Percentiles rank a stretch among this genome's conserved stretches.
Conservation (phyloP, 768 basidiomycete genomes). For the Cubamyces lactineus region DNA sequence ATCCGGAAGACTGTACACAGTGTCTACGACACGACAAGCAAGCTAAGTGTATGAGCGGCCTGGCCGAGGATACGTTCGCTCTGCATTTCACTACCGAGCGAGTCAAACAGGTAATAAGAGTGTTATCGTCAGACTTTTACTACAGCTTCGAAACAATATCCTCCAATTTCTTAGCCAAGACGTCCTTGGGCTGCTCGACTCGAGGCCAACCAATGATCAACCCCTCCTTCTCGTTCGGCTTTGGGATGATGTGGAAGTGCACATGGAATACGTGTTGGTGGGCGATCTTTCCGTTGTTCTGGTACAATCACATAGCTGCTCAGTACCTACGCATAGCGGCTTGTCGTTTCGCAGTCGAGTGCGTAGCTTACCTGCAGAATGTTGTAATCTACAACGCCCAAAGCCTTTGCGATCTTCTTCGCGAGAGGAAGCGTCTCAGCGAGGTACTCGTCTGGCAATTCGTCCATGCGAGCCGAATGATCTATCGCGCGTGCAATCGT, state of each 20-base stretch:
- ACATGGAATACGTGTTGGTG: constrained; percentile 77
- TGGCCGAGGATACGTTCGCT: too few species aligned
- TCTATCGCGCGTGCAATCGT: constrained; percentile 45
- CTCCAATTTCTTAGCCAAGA: constrained; percentile 7
- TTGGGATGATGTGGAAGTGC: constrained; percentile 93
- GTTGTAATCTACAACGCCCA: constrained; percentile 80
- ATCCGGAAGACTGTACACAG: too few species aligned
- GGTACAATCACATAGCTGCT: neutral
- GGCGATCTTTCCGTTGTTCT: constrained; percentile 70
- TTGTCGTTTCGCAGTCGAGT: neutral
- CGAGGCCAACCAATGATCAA: constrained; percentile 81
- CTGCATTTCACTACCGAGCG: too few species aligned
- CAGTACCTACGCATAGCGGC: neutral
- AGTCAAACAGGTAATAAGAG: neutral
- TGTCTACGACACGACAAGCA: too few species aligned
- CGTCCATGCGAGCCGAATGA: constrained; percentile 82
- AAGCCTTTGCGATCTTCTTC: constrained; percentile 85
- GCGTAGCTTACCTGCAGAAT: constrained; percentile 62
- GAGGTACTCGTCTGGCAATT: constrained; percentile 85
- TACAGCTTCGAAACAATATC: constrained; percentile 7
- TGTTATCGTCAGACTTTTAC: neutral
- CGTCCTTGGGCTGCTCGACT: constrained; percentile 12
- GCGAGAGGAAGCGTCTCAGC: constrained; percentile 75
- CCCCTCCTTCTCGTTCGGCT: constrained; percentile 73
- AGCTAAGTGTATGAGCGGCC: too few species aligned